phyloP scores from a whole-genome alignment of 1,284 basidiomycete species.

The Malassezia brasiliensis region DNA sequence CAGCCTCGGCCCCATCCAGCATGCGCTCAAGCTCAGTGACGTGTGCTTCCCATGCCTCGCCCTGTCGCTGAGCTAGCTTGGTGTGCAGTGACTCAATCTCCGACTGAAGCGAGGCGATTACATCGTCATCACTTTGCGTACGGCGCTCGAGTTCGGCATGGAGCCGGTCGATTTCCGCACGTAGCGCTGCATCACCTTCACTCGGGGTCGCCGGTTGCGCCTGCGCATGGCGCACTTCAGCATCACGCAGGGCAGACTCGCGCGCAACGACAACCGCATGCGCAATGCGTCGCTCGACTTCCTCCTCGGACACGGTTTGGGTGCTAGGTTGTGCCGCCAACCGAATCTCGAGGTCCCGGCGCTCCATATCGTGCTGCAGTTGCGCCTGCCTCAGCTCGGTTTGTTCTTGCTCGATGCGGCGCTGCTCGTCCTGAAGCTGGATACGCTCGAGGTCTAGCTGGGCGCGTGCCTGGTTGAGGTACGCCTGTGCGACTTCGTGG shows the following conservation, averaged over 20 bases:
- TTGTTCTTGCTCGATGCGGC: not conserved
- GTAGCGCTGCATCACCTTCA: not conserved
- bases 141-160: not conserved
- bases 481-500: not conserved
- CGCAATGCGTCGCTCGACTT: slow-evolving; percentile 1
- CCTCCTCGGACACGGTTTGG: not conserved
- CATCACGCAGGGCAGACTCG: slow-evolving; percentile 7
- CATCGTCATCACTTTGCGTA: not conserved
- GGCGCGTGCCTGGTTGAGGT: not conserved
- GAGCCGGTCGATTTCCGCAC: not conserved
- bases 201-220: not conserved
- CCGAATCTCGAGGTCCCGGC: slow-evolving; percentile 16
- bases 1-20: slow-evolving; percentile 1
- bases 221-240: slow-evolving; percentile 7
- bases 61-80: not conserved
- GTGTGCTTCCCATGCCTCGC: not conserved
- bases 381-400: no score
- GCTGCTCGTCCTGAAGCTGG: slow-evolving; percentile 1
- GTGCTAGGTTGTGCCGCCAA: not conserved
- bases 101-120: not conserved
- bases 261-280: not conserved
- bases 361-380: slow-evolving; percentile 4
- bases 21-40: not conserved
- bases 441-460: slow-evolving; percentile 5
- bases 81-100: not conserved